phyloP scores from a whole-genome alignment of 2,329 filamentous ascomycete species.

The Hypoxylon sp. region DNA sequence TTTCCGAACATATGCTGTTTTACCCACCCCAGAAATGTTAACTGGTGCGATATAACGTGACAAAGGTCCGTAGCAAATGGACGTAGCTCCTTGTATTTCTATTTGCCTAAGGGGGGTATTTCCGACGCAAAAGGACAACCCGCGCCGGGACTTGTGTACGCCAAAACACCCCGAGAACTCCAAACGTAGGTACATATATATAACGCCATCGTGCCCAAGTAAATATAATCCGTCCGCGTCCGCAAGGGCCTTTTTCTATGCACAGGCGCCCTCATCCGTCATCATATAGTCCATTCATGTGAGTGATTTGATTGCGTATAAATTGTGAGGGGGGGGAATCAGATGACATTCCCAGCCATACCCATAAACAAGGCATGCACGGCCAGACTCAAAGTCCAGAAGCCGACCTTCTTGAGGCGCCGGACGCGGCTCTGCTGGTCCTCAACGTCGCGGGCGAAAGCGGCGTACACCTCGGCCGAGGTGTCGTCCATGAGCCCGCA shows the following conservation, averaged over 20 bases:
- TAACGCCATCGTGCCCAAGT: constrained; percentile 6
- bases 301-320: constrained; percentile 28
- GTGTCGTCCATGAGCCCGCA: constrained; percentile 94
- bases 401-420: constrained; percentile 92
- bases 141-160: neutral
- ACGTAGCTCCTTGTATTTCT: constrained; percentile 18
- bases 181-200: constrained; percentile 19
- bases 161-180: constrained; percentile 28
- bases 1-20: neutral
- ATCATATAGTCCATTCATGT: constrained; percentile 7
- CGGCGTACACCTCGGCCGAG: constrained; percentile 92
- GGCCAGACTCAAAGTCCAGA: constrained; percentile 94
- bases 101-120: constrained; percentile 42
- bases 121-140: constrained; percentile 31
- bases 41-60: too few relatives aligned
- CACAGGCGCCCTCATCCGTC: neutral
- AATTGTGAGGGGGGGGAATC: neutral
- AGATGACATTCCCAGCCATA: constrained; percentile 84
- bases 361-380: constrained; percentile 96
- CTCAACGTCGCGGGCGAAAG: constrained; percentile 90
- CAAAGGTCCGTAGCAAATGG: neutral
- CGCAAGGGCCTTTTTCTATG: constrained; percentile 17
- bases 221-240: constrained; percentile 15
- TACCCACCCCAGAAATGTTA: neutral
- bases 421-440: constrained; percentile 88